Conservation (phyloP, 352 stramenopile genomes). For the Thalassiosira livingstoniorum region DNA sequence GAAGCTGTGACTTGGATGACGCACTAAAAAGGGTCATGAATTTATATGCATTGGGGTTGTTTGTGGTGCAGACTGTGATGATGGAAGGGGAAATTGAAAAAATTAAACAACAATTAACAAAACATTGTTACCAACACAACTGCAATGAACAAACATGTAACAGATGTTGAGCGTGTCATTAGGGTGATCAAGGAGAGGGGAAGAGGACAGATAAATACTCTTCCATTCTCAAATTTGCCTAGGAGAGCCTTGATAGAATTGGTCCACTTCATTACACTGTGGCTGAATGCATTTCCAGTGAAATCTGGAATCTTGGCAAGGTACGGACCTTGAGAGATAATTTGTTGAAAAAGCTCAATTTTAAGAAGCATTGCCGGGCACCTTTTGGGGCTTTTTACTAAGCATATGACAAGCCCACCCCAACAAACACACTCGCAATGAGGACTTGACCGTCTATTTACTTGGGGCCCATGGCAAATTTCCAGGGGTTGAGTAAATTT, state of each 20-base stretch:
- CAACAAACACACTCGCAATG: neutral
- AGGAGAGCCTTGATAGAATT: slow-evolving; percentile 1
- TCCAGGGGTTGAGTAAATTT: neutral
- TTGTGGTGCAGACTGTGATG: neutral
- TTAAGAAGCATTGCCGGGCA: slow-evolving; percentile 4
- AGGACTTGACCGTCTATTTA: neutral
- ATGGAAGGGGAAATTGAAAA: neutral
- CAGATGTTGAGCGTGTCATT: neutral
- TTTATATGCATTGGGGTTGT: neutral
- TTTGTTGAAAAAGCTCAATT: neutral
- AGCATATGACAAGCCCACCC: neutral
- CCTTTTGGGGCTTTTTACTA: neutral
- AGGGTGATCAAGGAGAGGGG: neutral
- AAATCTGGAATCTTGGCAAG: neutral
- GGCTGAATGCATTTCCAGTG: slow-evolving; percentile 16
- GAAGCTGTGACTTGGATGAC: too few species aligned
- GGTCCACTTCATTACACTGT: neutral
- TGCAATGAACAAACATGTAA: neutral
- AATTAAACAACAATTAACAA: neutral
- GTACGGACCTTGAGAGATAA: neutral
- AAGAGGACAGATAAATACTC: too few species aligned
- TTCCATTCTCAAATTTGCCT: neutral
- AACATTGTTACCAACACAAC: neutral
- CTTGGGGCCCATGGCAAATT: too few species aligned
- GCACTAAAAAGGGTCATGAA: too few species aligned